Evolutionary conservation across 164 flowering plant genomes (phyloP), one percentile per base, ranked within the genome.

Genomic region (Houttuynia cordata): DNA sequence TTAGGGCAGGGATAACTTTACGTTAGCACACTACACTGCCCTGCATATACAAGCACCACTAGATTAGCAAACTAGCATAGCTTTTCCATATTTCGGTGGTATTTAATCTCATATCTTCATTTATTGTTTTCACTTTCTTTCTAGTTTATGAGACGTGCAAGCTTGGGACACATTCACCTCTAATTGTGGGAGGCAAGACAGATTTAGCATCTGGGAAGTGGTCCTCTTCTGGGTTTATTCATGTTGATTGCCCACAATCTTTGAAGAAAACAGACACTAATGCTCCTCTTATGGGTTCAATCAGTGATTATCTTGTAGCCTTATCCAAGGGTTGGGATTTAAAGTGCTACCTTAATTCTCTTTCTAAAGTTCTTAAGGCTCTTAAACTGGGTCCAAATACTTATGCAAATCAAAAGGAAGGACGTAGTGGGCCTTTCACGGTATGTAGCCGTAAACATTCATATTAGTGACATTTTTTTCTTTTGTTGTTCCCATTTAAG

Each of bases 61-160:
- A 30, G 37, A 30, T 30, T 6, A 30, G 37, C 37, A 30, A 2
- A 30, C 37, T 30, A 30, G 6, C 37, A 30, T 30, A 30, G 2
- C 37, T 30, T 6, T 2, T 30, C 6, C 4, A 30, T 30, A 30
- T 30, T 30, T 30, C 6, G 37, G 37, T 6, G 37, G 37, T 30
- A 30, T 30, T 30, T 30, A 2, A 30, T 30, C 37, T 30, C 2
- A 6, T 30, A 30, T 6, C 37, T 30, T 30, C 37, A 30, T 30
- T 30, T 25, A 21, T 0, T 24, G 17, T 56, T 10, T 22, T 5
- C 20, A 9, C 50, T 66, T 8, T 61, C 17, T 64, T 63, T 67
- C 24, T 79, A 94, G 99, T 94, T 52, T 94, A 94, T 76, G 97
- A 88, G 76, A 76, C 88, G 34, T 94, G 99, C 85, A 88, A 88